Evolutionary conservation across 2,329 filamentous ascomycete species (phyloP).

Genomic region (Cercospora sp.): DNA sequence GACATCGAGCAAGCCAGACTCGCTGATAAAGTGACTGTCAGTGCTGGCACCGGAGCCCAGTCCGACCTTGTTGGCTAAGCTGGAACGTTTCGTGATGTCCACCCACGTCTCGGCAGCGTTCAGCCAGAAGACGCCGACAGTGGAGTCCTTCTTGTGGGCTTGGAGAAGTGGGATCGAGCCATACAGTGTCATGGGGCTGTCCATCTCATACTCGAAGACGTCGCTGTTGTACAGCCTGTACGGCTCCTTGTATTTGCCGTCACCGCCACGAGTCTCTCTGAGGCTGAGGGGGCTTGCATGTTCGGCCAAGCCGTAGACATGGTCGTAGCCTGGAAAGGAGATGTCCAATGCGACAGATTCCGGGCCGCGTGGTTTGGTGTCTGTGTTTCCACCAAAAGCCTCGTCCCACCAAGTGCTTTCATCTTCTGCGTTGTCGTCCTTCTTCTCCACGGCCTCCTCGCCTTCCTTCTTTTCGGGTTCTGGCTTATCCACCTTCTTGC

Average conservation of each 20-base stretch:
- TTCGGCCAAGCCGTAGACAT: conserved; percentile 92
- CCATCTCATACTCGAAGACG: conserved; percentile 95
- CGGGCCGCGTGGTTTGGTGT: conserved; percentile 90
- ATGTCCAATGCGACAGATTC: conserved; percentile 92
- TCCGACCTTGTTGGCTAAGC: conserved; percentile 71
- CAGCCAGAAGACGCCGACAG: conserved; percentile 95
- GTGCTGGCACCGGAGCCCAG: conserved; percentile 73
- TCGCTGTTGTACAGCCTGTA: conserved; percentile 96
- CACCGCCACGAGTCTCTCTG: conserved; percentile 84
- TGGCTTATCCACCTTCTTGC: conserved; percentile 73
- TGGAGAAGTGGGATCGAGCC: conserved; percentile 98
- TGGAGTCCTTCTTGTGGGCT: conserved; percentile 88
- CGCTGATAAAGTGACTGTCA: conserved; percentile 95
- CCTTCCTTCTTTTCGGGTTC: conserved; percentile 58
- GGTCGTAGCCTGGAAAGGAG: conserved; percentile 83
- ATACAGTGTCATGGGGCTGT: conserved; percentile 98
- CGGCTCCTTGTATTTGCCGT: conserved; percentile 81
- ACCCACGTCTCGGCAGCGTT: conserved; percentile 98
- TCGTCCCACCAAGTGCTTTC: conserved; percentile 99
- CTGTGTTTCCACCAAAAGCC: conserved; percentile 89
- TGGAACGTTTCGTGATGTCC: conserved; percentile 81
- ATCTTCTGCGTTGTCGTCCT: conserved; percentile 56
- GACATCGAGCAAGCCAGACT: conserved; percentile 82
- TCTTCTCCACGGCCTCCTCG: conserved; percentile 38
- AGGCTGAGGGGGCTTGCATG: conserved; percentile 86